Conservation (phyloP, 176 grass and related monocot genomes). For the Zea luxurians region DNA sequence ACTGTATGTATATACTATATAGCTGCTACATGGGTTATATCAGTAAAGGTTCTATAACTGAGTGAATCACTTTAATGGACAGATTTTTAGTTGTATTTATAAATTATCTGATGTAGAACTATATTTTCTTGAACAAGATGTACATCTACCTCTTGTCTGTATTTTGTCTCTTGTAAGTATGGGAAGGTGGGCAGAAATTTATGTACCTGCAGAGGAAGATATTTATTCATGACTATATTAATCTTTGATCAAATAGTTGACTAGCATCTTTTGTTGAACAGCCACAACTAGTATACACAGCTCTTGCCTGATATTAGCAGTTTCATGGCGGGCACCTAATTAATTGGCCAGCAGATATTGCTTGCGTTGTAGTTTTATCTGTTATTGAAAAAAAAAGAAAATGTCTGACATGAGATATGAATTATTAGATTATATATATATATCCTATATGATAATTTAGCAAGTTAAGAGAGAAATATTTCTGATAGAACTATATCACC, state of each 20-base stretch:
- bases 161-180: not conserved
- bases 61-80: constrained; percentile 16
- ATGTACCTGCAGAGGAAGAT: not conserved
- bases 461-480: constrained; percentile 1
- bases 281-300: not conserved
- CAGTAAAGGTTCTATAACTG: constrained; percentile 9
- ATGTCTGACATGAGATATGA: not conserved
- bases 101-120: not conserved
- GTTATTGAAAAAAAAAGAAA: not conserved
- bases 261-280: not conserved
- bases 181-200: constrained; percentile 18
- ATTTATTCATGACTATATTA: constrained; percentile 19
- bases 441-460: not conserved
- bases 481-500: not conserved
- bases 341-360: not conserved
- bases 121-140: constrained; percentile 15
- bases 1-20: not conserved
- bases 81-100: not conserved
- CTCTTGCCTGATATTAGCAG: not conserved
- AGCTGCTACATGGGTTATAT: constrained; percentile 12
- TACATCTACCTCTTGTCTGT: not conserved
- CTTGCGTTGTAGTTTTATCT: constrained; percentile 6
- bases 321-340: not conserved
- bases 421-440: not conserved
- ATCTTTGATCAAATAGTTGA: not conserved